phyloP scores from a whole-genome alignment of 1,284 basidiomycete genomes.

The Irpex rosettiformis region DNA sequence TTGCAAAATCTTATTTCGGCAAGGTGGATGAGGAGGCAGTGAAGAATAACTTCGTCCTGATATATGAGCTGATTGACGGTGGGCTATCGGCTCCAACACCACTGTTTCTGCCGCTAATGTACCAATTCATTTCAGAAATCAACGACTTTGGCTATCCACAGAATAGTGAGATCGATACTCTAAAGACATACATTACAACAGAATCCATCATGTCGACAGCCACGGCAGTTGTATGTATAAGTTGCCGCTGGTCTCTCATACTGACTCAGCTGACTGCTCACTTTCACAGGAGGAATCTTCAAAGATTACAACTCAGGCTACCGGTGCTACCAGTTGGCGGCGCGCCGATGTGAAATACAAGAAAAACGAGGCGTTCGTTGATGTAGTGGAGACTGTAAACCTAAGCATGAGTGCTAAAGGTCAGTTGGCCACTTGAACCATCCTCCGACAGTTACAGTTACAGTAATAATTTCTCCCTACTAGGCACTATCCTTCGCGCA shows the following conservation, averaged over 20 bases:
- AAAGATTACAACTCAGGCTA: constrained; percentile 95
- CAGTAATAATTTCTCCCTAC: background rate
- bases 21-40: constrained; percentile 97
- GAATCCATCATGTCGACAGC: constrained; percentile 90
- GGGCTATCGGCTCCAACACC: constrained; percentile 8
- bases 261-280: constrained; percentile 10
- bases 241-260: background rate
- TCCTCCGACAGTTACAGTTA: background rate
- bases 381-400: constrained; percentile 96
- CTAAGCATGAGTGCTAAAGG: constrained; percentile 96
- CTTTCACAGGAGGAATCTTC: constrained; percentile 83
- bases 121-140: constrained; percentile 64
- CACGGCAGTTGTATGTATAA: constrained; percentile 72
- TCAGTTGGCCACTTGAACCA: constrained; percentile 27
- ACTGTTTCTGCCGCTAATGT: background rate
- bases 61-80: constrained; percentile 96
- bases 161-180: constrained; percentile 95
- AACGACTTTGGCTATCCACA: constrained; percentile 99
- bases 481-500: constrained; percentile 91
- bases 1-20: constrained; percentile 93
- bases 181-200: constrained; percentile 98
- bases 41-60: constrained; percentile 98
- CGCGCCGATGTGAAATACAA: constrained; percentile 94
- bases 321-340: constrained; percentile 92
- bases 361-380: constrained; percentile 98